These are phyloP conservation scores for Hemerocallis citrina DNA, from an alignment of 106 monocot species.

Conservation along the genomic window DNA sequence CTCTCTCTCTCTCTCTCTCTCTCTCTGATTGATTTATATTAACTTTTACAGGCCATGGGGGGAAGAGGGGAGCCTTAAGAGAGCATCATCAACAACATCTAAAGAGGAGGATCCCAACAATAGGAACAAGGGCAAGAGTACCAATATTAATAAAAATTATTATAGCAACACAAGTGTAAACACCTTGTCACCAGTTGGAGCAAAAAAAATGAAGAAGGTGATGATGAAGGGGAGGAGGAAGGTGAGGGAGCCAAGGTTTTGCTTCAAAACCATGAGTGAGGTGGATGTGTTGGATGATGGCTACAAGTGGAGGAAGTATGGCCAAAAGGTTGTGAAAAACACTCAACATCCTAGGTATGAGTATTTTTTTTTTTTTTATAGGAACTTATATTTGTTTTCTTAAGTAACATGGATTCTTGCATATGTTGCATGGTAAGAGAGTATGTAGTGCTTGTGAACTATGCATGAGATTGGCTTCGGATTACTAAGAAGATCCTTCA, in stretches of 20 bases:
- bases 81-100: not conserved
- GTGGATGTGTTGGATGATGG: slow-evolving; percentile 34
- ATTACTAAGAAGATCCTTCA: not conserved
- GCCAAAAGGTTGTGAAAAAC: slow-evolving; percentile 54
- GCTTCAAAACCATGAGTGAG: slow-evolving; percentile 52
- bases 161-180: not conserved
- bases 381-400: not conserved
- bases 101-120: not conserved
- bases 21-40: too few relatives aligned
- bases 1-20: too few relatives aligned
- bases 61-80: slow-evolving; percentile 1
- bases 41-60: slow-evolving; percentile 16
- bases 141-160: too few relatives aligned
- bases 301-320: slow-evolving; percentile 50
- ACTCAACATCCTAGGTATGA: slow-evolving; percentile 47
- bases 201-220: slow-evolving; percentile 28
- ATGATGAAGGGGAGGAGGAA: slow-evolving; percentile 37
- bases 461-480: slow-evolving; percentile 3
- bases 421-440: not conserved
- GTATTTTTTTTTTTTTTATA: too few relatives aligned
- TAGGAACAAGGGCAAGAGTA: not conserved
- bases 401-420: not conserved
- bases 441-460: not conserved
- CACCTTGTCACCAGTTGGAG: not conserved
- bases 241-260: slow-evolving; percentile 54